Conservation (phyloP, 2,329 filamentous ascomycete species). For the Sphaceloma murrayae region DNA sequence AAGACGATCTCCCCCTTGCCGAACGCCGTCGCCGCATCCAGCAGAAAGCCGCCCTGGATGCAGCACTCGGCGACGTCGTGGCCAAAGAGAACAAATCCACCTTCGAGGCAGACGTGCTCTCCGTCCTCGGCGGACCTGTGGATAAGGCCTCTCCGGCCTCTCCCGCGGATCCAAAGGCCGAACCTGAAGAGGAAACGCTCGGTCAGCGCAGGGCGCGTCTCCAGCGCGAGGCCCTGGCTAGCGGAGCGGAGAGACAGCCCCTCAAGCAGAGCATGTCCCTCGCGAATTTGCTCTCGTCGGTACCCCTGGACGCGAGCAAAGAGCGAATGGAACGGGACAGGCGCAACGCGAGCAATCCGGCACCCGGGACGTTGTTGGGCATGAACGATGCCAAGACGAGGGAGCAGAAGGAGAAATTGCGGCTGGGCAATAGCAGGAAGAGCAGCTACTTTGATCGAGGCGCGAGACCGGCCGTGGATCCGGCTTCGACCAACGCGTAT, state of each 20-base stretch:
- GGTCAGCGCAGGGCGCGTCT: conserved; percentile 66
- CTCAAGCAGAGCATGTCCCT: conserved; percentile 43
- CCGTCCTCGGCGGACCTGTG: conserved; percentile 46
- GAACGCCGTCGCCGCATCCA: conserved; percentile 57
- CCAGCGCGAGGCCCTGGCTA: conserved; percentile 54
- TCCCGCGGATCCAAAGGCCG: conserved; percentile 18
- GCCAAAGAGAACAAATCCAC: conserved; percentile 39
- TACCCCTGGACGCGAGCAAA: conserved; percentile 36
- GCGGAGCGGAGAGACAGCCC: conserved; percentile 32
- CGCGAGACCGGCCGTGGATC: background rate
- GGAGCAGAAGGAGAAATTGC: conserved; percentile 24
- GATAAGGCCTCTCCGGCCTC: conserved; percentile 12
- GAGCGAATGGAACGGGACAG: conserved; percentile 32
- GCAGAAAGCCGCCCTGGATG: conserved; percentile 43
- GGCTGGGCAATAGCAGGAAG: conserved; percentile 5
- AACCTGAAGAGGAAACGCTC: conserved; percentile 63
- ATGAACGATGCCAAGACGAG: conserved; percentile 24
- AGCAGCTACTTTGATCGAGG: conserved; percentile 4
- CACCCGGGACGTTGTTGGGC: conserved; percentile 35
- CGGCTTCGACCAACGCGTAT: too few species aligned
- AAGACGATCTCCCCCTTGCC: conserved; percentile 57
- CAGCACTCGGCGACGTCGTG: conserved; percentile 34
- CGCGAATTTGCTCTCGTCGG: conserved; percentile 51
- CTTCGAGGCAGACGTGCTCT: conserved; percentile 61
- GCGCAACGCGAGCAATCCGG: conserved; percentile 28